Evolutionary conservation across 176 grass and related monocot genomes (phyloP).

Genomic region (Triticum dicoccoides): DNA sequence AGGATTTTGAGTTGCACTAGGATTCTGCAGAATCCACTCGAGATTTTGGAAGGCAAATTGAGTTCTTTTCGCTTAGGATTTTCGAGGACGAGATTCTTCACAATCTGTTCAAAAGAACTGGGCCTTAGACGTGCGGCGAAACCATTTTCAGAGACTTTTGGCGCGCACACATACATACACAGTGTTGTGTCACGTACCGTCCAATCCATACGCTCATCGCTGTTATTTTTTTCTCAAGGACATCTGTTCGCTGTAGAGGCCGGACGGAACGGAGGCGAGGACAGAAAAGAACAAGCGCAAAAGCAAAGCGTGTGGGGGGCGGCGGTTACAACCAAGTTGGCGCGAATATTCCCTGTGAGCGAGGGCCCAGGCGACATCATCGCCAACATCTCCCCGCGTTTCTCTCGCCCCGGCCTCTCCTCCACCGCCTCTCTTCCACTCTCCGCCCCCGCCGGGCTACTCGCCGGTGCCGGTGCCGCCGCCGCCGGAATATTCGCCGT

Average conservation of each 20-base stretch:
- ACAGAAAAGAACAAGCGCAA: not conserved
- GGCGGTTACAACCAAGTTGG: constrained; percentile 45
- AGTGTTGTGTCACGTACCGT: not conserved
- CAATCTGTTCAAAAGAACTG: too few species aligned
- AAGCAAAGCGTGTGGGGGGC: constrained; percentile 14
- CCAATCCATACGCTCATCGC: not conserved
- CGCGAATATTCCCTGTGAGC: constrained; percentile 33
- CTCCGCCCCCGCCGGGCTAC: constrained; percentile 1
- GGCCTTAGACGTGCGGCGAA: too few species aligned
- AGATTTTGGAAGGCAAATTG: too few species aligned
- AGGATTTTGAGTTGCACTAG: too few species aligned
- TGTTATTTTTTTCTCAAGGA: too few species aligned
- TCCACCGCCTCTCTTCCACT: not conserved
- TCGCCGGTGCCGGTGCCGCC: not conserved
- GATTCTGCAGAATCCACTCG: too few species aligned
- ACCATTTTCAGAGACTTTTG: not conserved
- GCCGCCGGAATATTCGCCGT: constrained; percentile 26
- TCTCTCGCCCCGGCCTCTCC: not conserved
- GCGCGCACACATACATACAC: not conserved
- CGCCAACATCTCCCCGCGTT: not conserved
- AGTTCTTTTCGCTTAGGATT: too few species aligned
- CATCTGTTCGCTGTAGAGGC: not conserved
- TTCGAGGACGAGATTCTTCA: too few species aligned
- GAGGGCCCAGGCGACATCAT: not conserved
- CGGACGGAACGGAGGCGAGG: not conserved